These are phyloP conservation scores for Mycena pura DNA, from an alignment of 768 basidiomycete genomes.

Conservation along the genomic window DNA sequence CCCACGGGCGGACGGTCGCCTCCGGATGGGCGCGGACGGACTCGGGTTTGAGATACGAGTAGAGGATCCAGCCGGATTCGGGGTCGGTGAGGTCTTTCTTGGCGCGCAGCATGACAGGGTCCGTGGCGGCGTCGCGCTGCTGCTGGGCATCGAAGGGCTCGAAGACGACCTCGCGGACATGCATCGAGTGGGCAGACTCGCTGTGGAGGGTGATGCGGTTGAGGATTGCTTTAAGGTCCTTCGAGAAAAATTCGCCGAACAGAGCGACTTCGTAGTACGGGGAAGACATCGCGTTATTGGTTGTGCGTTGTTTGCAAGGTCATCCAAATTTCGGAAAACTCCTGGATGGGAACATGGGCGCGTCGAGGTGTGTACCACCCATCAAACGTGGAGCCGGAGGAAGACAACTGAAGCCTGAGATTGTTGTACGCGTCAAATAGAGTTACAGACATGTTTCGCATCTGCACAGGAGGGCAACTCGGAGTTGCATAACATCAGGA, in stretches of 20 bases:
- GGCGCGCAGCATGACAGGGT: constrained; percentile 74
- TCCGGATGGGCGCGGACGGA: constrained; percentile 85
- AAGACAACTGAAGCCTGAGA: too few relatives aligned
- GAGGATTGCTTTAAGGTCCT: constrained; percentile 77
- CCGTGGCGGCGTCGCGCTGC: constrained; percentile 65
- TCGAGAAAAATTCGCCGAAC: constrained; percentile 81
- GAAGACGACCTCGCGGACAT: constrained; percentile 80
- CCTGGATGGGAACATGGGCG: too few relatives aligned
- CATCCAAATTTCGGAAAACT: too few relatives aligned
- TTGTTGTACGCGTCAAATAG: too few relatives aligned
- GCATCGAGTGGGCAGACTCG: constrained; percentile 78
- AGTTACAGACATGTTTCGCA: too few relatives aligned
- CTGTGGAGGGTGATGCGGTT: constrained; percentile 84
- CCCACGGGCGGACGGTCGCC: constrained; percentile 87
- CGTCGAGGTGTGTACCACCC: too few relatives aligned
- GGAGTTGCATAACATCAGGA: too few relatives aligned
- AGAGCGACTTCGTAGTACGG: constrained; percentile 83
- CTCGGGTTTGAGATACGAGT: constrained; percentile 84
- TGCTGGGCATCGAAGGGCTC: constrained; percentile 75
- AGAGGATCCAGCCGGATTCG: constrained; percentile 74
- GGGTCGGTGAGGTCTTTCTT: constrained; percentile 74
- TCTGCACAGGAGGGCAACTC: too few relatives aligned
- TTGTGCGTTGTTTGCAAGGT: neutral
- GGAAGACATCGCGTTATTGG: constrained; percentile 47
- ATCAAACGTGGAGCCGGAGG: too few relatives aligned